phyloP scores from a whole-genome alignment of 768 basidiomycete species.

The Termitomyces sp. region DNA sequence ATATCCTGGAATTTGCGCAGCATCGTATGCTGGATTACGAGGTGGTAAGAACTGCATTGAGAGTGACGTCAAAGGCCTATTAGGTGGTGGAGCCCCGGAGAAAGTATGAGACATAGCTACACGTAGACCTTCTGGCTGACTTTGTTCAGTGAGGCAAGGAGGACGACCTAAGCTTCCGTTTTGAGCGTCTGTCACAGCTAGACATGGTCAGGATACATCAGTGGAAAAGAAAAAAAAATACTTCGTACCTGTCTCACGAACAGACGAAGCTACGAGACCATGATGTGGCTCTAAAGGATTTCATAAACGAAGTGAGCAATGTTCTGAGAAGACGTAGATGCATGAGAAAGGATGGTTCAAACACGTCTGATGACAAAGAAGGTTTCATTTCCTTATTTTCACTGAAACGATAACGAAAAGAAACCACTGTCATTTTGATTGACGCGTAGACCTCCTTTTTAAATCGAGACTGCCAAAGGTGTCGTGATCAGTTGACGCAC shows the following conservation, averaged over 20 bases:
- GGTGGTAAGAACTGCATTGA: conserved; percentile 10
- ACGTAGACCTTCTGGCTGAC: conserved; percentile 16
- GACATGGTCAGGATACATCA: too few relatives aligned
- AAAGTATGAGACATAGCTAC: conserved; percentile 17
- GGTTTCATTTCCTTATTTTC: too few relatives aligned
- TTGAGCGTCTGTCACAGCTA: conserved; percentile 7
- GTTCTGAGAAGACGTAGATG: background rate
- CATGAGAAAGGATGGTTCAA: background rate
- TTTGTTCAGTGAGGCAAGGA: conserved; percentile 16
- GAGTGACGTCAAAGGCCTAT: conserved; percentile 10
- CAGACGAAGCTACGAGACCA: conserved; percentile 3
- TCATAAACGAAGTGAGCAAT: conserved; percentile 11
- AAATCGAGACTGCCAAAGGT: background rate
- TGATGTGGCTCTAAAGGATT: conserved; percentile 14
- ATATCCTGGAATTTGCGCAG: conserved; percentile 8
- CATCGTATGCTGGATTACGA: conserved; percentile 15
- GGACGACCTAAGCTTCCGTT: conserved; percentile 8
- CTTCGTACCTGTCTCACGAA: conserved; percentile 15
- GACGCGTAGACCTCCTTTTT: conserved; percentile 7
- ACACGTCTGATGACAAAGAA: background rate
- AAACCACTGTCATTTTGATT: conserved; percentile 1
- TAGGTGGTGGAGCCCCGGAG: conserved; percentile 14
- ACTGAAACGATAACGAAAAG: background rate
- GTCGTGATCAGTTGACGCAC: too few relatives aligned
- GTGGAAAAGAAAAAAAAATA: too few relatives aligned